These are phyloP conservation scores for Oryza coarctata DNA, from an alignment of 176 grass and related monocot genomes.

Conservation along the genomic window DNA sequence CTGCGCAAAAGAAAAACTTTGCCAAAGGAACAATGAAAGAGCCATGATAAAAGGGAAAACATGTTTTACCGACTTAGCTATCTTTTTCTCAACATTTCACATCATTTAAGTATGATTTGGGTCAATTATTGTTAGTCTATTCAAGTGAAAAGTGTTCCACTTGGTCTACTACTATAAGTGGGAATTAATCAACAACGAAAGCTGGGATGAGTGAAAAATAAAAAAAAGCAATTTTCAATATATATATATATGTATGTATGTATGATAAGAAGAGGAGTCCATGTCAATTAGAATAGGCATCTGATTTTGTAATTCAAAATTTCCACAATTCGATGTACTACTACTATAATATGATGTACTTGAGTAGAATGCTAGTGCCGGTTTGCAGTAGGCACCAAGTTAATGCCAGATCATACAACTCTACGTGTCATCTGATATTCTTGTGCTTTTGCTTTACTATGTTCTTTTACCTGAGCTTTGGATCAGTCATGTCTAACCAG, in stretches of 20 bases:
- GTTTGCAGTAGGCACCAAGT: conserved; percentile 24
- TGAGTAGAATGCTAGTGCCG: conserved; percentile 34
- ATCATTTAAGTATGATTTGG: conserved; percentile 34
- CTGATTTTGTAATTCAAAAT: not conserved
- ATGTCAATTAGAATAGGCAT: not conserved
- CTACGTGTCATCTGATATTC: conserved; percentile 16
- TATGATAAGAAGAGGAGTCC: conserved; percentile 3
- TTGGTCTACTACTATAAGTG: conserved; percentile 42
- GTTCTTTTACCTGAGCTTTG: conserved; percentile 6
- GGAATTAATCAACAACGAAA: conserved; percentile 51
- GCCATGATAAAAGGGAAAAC: conserved; percentile 31
- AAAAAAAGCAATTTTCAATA: not conserved
- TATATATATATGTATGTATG: not conserved
- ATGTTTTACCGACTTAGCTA: conserved; percentile 40
- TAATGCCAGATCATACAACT: conserved; percentile 20
- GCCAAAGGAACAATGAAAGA: not conserved
- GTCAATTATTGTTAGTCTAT: conserved; percentile 42
- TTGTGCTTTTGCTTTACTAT: not conserved
- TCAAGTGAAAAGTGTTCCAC: conserved; percentile 45
- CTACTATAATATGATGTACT: conserved; percentile 9
- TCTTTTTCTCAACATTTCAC: conserved; percentile 36
- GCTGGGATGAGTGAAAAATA: conserved; percentile 24
- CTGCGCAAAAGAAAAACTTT: not conserved
- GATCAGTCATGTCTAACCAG: conserved; percentile 39
- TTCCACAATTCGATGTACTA: conserved; percentile 10